phyloP scores from a whole-genome alignment of 805 yeast species.

The Schizosaccharomyces lindneri region DNA sequence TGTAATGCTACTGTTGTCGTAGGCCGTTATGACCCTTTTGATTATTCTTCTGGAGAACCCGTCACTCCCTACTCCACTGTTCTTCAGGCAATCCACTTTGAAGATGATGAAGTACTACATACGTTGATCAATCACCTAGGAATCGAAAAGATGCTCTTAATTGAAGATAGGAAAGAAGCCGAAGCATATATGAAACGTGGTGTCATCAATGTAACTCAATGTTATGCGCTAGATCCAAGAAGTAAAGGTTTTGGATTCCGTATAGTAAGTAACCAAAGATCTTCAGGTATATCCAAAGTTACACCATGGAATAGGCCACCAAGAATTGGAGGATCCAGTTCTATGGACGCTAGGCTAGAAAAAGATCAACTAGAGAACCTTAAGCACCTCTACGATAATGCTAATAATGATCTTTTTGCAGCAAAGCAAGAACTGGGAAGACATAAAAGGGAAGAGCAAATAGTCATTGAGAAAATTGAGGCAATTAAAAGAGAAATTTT shows the following conservation, averaged over 20 bases:
- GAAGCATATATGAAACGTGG: constrained; percentile 18
- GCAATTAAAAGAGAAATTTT: not conserved
- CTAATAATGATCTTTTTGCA: not conserved
- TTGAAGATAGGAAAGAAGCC: constrained; percentile 27
- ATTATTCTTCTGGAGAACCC: constrained; percentile 25
- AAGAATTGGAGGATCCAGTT: not conserved
- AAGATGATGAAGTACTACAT: constrained; percentile 29
- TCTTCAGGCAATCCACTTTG: constrained; percentile 26
- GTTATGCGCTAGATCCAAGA: constrained; percentile 19
- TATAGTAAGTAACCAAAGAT: constrained; percentile 17
- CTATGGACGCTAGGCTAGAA: not conserved
- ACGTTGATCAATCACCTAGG: constrained; percentile 33
- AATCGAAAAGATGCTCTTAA: constrained; percentile 34
- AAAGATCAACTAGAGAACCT: not conserved
- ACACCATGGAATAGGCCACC: constrained; percentile 7
- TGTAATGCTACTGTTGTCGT: constrained; percentile 20
- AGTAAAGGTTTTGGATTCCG: constrained; percentile 23
- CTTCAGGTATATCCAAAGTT: constrained; percentile 30
- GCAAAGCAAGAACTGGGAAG: not conserved
- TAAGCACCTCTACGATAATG: not conserved
- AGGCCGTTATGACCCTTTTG: constrained; percentile 32
- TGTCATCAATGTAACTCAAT: constrained; percentile 19
- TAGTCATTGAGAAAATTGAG: not conserved
- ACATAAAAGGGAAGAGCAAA: not conserved
- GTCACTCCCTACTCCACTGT: constrained; percentile 21